Evolutionary conservation across 2,329 filamentous ascomycete genomes (phyloP), one percentile per base, ranked within the genome.

Genomic region (Celoporthe dispersa): DNA sequence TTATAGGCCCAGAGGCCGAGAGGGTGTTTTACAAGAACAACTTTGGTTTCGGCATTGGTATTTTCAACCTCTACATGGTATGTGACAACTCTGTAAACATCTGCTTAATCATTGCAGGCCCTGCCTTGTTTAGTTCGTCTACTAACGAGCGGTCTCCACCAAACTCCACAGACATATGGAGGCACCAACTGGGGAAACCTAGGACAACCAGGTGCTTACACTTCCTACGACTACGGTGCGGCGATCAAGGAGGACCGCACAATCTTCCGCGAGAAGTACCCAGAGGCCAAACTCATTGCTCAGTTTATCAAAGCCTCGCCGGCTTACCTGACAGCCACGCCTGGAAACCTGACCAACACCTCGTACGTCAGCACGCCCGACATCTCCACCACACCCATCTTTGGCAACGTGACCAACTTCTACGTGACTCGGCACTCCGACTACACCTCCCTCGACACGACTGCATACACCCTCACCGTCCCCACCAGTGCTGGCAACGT

Each of bases 161-260:
- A 57, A 31, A 71, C 57, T 44, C 1, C 64, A 65, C 63, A 87
- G 86, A 90, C 86, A 0, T 92, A 86, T 73, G 93, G 93, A 19
- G 93, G 92, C 7, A 94, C 92, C 0, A 96, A 95, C 77, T 95
- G 92, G 93, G 92, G 92, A 0, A 94, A 94, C 72, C 79, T 93
- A 5, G 91, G 92, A 0, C 88, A 93, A 73, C 85, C 90, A 12
- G 90, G 88, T 14, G 88, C 85, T 2, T 90, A 90, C 71, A 89
- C 86, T 0, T 86, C 84, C 0, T 87, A 88, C 63, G 86, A 88
- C 71, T 88, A 88, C 65, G 85, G 82, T 9, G 81, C 84, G 9
- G 82, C 84, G 8, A 93, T 95, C 66, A 84, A 86, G 1, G 93
- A 96, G 76, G 89, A 92, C 57, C 86, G 92, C 33, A 86, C 86